Percentiles rank a stretch among this genome's conserved stretches.
phyloP scores from a whole-genome alignment of 2,329 filamentous ascomycete genomes.

The Neofusicoccum parvum region DNA sequence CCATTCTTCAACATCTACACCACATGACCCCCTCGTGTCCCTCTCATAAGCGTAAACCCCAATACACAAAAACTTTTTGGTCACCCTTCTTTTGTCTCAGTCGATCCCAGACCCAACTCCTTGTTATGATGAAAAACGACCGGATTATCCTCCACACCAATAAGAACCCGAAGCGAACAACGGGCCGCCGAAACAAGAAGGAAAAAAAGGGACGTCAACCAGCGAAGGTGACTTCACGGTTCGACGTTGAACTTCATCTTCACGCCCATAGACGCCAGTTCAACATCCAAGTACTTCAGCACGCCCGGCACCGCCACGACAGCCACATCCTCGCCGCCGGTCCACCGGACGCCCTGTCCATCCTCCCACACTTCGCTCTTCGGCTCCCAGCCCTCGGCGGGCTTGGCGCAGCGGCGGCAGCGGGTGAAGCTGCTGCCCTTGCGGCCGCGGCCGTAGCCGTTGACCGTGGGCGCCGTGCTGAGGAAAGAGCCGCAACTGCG shows the following conservation, averaged over 20 bases:
- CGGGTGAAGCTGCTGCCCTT: conserved; percentile 65
- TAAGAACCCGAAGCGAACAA: neutral
- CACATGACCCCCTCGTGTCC: no score
- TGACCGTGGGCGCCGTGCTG: conserved; percentile 77
- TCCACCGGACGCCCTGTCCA: conserved; percentile 78
- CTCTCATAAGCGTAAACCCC: no score
- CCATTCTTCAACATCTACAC: neutral
- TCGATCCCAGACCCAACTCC: no score
- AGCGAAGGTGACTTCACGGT: neutral
- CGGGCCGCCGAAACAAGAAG: neutral
- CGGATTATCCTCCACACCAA: no score
- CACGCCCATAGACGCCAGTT: conserved; percentile 94
- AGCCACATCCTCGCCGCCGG: conserved; percentile 88
- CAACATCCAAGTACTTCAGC: conserved; percentile 89
- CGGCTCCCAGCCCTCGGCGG: conserved; percentile 49
- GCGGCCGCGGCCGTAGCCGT: conserved; percentile 59
- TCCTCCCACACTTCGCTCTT: conserved; percentile 86
- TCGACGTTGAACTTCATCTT: conserved; percentile 88
- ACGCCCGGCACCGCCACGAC: conserved; percentile 91
- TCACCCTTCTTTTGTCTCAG: no score
- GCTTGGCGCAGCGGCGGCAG: conserved; percentile 75
- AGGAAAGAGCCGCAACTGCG: conserved; percentile 87
- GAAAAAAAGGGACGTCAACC: neutral
- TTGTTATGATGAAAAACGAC: no score
- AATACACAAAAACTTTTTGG: no score